Base-by-base conservation (phyloP, 1,284 basidiomycete species). In the Sporisorium sorghi region DNA sequence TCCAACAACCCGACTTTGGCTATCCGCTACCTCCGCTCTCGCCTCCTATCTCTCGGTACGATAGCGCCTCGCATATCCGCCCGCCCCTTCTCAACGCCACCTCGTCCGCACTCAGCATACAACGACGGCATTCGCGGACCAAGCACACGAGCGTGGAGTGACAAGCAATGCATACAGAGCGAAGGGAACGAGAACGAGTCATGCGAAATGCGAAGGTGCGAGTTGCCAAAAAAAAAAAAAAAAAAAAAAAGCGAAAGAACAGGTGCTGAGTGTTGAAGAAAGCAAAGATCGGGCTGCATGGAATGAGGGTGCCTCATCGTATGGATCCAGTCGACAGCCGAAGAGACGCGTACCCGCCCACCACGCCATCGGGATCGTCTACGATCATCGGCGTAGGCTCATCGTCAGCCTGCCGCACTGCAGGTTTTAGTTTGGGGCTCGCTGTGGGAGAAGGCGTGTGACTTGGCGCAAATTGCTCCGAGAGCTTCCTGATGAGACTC, bases 401-500 rank as follows among this genome's bases (percentile, higher is more conserved):
- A 15, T 49, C 58, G 14, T 56, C 52, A 9, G 33, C 19, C 32
- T 42, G 50, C 11, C 48, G 60, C 19, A 32, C 10, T 2, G 40
- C 43, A 5, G 68, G 54, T n/a, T 40, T 46, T 17, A 71, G 33
- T 17, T 52, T 65, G 8, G 68, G 68, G 39, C 67, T 70, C 19
- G 17, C 35, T 1, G 48, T 56, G 9, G 67, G 67, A n/a, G 61
- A 71, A 8, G 70, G 63, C 11, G 58, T 56, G 37, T 55, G 59
- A 12, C 56, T 62, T 9, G 59, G 30, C 1, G 56, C 64, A 50
- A 73, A 62, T 33, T 73, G 64, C 51, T 67, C 63, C 5, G 70
- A 67, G 3, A 73, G 55, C 57, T 66, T 73, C 33, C 70, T 26
- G n/a, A 73, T 50, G 53, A 73, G 24, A 14, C 59, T 55, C 1